These are phyloP conservation scores for Beverwykella pulmonaria DNA, from an alignment of 495 filamentous ascomycete species.

Conservation along the genomic window DNA sequence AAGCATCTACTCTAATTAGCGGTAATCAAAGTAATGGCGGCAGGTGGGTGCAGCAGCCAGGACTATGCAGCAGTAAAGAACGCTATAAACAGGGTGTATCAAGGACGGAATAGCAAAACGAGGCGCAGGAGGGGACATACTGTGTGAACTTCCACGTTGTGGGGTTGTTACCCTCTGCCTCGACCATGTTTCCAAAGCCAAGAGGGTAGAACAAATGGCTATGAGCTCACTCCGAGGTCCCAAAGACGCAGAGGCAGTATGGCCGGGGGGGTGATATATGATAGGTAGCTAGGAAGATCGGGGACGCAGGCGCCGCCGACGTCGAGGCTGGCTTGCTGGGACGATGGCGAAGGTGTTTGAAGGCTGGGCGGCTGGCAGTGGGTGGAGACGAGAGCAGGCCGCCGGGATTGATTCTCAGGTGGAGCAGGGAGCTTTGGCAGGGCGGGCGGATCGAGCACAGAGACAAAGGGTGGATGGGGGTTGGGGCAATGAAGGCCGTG, in stretches of 20 bases:
- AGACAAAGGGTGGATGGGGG: neutral
- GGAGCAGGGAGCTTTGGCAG: neutral
- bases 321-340: slow-evolving; percentile 29
- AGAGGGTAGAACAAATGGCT: neutral
- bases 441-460: neutral
- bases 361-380: slow-evolving; percentile 8
- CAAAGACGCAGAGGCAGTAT: neutral
- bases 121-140: slow-evolving; percentile 68
- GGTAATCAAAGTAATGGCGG: neutral
- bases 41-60: neutral
- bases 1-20: slow-evolving; percentile 71
- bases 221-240: neutral
- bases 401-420: neutral
- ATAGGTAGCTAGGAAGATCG: neutral
- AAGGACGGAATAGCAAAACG: neutral
- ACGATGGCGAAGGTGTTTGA: slow-evolving; percentile 9
- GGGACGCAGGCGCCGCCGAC: slow-evolving; percentile 31
- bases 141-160: slow-evolving; percentile 99
- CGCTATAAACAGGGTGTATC: too few species aligned
- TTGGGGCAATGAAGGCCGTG: neutral
- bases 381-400: neutral
- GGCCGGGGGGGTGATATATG: neutral
- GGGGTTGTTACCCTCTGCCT: slow-evolving; percentile 81
- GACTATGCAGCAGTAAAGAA: too few species aligned
- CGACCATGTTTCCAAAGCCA: slow-evolving; percentile 75